phyloP scores from a whole-genome alignment of 495 filamentous ascomycete genomes.

The Rusavskia elegans region DNA sequence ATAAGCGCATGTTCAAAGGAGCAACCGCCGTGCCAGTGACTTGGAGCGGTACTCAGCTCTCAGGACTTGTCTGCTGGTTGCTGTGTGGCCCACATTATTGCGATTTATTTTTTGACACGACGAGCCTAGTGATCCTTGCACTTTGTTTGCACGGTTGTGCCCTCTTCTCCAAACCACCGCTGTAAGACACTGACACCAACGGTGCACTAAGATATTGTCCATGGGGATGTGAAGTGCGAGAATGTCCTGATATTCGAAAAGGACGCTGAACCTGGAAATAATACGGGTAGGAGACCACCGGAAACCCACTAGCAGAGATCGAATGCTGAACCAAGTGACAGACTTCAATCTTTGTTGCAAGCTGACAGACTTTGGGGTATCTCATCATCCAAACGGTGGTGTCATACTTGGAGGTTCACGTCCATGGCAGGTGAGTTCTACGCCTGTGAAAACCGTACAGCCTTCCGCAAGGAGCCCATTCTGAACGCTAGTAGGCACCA shows the following conservation, averaged over 20 bases:
- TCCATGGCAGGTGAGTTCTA: slow-evolving; percentile 10
- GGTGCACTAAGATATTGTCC: slow-evolving; percentile 12
- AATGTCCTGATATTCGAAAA: slow-evolving; percentile 16
- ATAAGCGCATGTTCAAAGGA: too few relatives aligned
- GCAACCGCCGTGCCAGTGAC: too few relatives aligned
- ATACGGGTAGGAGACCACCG: not conserved
- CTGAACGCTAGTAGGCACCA: slow-evolving; percentile 3
- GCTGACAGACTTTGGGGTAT: slow-evolving; percentile 15
- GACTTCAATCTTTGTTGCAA: slow-evolving; percentile 11
- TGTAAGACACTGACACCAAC: too few relatives aligned
- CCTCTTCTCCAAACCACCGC: too few relatives aligned
- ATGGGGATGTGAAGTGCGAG: slow-evolving; percentile 18
- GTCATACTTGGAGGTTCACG: slow-evolving; percentile 13
- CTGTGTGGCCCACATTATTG: not conserved
- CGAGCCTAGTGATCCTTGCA: too few relatives aligned
- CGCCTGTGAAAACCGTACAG: too few relatives aligned
- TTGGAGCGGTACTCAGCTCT: too few relatives aligned
- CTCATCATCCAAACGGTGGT: slow-evolving; percentile 6
- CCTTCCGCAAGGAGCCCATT: too few relatives aligned
- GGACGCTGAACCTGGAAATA: not conserved
- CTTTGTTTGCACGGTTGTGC: too few relatives aligned
- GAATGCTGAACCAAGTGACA: not conserved
- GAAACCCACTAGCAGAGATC: not conserved
- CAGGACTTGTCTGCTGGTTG: not conserved
- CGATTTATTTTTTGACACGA: not conserved